These are phyloP conservation scores for Cordyceps fumosorosea DNA, from an alignment of 2,329 filamentous ascomycete species.

Conservation along the genomic window DNA sequence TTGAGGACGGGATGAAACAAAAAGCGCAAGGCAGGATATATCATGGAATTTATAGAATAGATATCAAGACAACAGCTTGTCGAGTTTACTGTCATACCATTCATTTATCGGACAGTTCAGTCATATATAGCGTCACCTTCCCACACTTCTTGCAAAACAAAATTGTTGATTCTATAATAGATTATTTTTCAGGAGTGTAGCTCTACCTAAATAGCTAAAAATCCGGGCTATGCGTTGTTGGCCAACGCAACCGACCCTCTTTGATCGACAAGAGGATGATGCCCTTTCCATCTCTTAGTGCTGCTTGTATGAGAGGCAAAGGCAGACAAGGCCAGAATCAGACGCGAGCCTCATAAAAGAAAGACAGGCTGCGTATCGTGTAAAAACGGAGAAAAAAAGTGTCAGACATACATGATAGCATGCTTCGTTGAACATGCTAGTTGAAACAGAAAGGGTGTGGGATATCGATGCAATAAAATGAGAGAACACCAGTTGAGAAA, in stretches of 20 bases:
- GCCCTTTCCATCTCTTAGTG: neutral
- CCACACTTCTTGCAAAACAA: neutral
- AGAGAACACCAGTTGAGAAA: neutral
- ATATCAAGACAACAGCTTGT: neutral
- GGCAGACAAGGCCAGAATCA: neutral
- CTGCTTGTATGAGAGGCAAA: neutral
- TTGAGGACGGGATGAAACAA: neutral
- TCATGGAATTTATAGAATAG: neutral
- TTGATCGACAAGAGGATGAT: too few relatives aligned
- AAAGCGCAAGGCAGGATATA: neutral
- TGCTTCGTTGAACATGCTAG: neutral
- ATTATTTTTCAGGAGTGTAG: neutral
- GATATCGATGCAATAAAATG: slow-evolving; percentile 6
- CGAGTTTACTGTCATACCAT: too few relatives aligned
- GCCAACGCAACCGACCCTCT: too few relatives aligned
- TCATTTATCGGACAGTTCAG: too few relatives aligned
- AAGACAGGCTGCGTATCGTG: neutral
- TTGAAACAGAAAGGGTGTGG: neutral
- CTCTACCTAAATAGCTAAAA: neutral
- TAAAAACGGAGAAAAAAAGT: neutral
- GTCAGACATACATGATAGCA: slow-evolving; percentile 2
- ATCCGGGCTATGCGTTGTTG: neutral
- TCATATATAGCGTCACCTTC: neutral
- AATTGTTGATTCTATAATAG: neutral
- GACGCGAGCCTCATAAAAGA: neutral